Evolutionary conservation across 1,284 basidiomycete species (phyloP), one percentile per base, ranked within the genome.

Genomic region (Athelia psychrophila): DNA sequence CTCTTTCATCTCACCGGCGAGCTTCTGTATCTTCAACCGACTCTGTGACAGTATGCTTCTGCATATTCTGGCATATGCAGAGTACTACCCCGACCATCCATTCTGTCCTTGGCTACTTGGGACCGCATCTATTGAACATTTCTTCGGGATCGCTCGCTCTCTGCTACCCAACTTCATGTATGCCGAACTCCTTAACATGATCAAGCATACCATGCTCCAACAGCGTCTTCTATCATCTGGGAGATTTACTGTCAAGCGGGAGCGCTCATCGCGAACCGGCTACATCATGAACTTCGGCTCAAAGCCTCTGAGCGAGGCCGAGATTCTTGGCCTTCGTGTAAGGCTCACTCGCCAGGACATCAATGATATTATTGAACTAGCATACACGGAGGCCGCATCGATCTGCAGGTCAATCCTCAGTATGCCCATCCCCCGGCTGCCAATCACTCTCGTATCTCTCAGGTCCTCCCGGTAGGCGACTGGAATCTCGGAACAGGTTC

Each of bases 111-210:
- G 59, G 59, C 23, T 61, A 1, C 45, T 60, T 1, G 62, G 60
- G 0, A 66, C 64, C 2, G 60, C 61, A 12, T 63, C 63, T 40
- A 58, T 66, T 5, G 62, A 66, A 40, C 64, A 64, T 38, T 64
- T 66, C 55, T 64, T 66, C 42, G 64, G 64, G 0, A 52, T 66
- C 10, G 61, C 63, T 3, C 57, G 59, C 4, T 46, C 47, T 1
- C 51, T 63, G 18, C 54, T 66, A 3, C 63, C 63, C 0, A 60
- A 66, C 48, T 66, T 66, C 49, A 59, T 63, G 0, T 66, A 56
- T 32, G 55, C 57, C 0, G 61, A 65, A 47, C 56, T 65, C 10
- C 33, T 64, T 2, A 61, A 63, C 42, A 56, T 66, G 15, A 58
- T 59, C n/a, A 56, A 57, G 49, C 56, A 59, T 40, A 49, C 57